Percentiles rank a stretch among this genome's conserved stretches.
phyloP scores from a whole-genome alignment of 2,329 filamentous ascomycete genomes.

The Fusarium piperis region DNA sequence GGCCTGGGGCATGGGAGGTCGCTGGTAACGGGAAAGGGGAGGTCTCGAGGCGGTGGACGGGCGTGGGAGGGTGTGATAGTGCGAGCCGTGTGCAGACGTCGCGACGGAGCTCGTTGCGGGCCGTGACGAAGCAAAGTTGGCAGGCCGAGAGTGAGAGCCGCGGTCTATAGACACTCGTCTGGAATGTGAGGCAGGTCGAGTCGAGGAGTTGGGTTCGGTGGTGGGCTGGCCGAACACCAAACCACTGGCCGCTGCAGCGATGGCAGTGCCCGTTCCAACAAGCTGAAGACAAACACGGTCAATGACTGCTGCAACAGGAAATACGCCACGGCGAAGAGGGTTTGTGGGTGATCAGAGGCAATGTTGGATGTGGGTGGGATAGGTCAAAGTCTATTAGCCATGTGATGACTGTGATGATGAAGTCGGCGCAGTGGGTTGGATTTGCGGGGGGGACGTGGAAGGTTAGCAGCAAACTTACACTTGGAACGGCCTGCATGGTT shows the following conservation, averaged over 20 bases:
- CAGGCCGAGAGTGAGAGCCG: slow-evolving; percentile 42
- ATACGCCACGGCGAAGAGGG: slow-evolving; percentile 33
- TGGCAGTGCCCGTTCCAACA: slow-evolving; percentile 69
- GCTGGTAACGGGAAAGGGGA: slow-evolving; percentile 51
- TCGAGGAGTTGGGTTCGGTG: slow-evolving; percentile 51
- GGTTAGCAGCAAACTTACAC: slow-evolving; percentile 52
- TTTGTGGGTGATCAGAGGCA: slow-evolving; percentile 27
- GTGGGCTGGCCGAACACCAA: slow-evolving; percentile 67
- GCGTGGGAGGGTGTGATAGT: slow-evolving; percentile 43
- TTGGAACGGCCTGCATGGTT: slow-evolving; percentile 65
- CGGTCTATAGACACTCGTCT: slow-evolving; percentile 48
- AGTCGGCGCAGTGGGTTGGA: slow-evolving; percentile 24
- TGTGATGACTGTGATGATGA: slow-evolving; percentile 37
- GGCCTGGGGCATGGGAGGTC: slow-evolving; percentile 52
- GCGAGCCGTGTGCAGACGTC: slow-evolving; percentile 44
- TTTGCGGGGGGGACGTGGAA: slow-evolving; percentile 32
- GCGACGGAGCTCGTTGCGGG: slow-evolving; percentile 56
- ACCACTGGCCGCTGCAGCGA: slow-evolving; percentile 68
- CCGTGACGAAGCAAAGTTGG: slow-evolving; percentile 48
- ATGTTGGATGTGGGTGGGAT: slow-evolving; percentile 32
- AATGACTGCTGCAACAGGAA: slow-evolving; percentile 35
- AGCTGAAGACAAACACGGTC: slow-evolving; percentile 54
- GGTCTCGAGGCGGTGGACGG: slow-evolving; percentile 48
- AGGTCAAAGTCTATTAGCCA: slow-evolving; percentile 39
- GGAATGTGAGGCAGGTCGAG: slow-evolving; percentile 41